Percentiles rank a stretch among this genome's conserved stretches.
phyloP scores from a whole-genome alignment of 129 eudicot species.

The Gnaphalium uliginosum region DNA sequence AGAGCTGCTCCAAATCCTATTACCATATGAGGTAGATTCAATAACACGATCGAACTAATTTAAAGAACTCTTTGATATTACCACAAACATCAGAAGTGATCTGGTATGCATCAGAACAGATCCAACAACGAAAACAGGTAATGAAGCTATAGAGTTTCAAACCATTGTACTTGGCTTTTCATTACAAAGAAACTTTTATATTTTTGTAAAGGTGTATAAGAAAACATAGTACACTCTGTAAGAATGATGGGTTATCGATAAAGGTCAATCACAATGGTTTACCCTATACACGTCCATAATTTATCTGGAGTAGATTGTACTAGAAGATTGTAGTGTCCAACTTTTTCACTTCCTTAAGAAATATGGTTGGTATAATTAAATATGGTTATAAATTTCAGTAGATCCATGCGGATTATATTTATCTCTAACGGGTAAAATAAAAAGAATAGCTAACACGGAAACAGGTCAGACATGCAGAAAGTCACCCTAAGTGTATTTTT shows the following conservation, averaged over 20 bases:
- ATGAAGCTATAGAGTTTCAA: neutral
- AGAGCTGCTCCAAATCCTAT: constrained; percentile 93
- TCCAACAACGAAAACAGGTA: neutral
- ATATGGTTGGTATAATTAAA: too few species aligned
- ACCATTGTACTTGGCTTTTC: neutral
- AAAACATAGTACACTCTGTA: neutral
- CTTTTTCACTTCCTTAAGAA: too few species aligned
- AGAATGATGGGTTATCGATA: neutral
- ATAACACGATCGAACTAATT: neutral
- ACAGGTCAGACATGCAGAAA: too few species aligned
- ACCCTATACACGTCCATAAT: too few species aligned
- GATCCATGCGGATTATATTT: too few species aligned
- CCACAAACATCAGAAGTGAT: neutral
- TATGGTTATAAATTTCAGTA: too few species aligned
- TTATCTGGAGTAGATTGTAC: too few species aligned
- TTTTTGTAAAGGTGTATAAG: neutral
- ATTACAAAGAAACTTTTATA: neutral
- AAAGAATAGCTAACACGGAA: too few species aligned
- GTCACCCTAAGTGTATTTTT: too few species aligned
- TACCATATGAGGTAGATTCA: constrained; percentile 7
- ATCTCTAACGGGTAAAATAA: too few species aligned
- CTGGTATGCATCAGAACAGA: neutral
- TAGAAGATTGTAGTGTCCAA: too few species aligned
- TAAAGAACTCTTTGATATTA: neutral
- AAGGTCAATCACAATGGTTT: too few species aligned